A percentile compares a stretch with the other conserved stretches of the same genome.
Evolutionary conservation across 495 filamentous ascomycete species (phyloP).

Genomic region (Hyphodiscus hymeniophilus): DNA sequence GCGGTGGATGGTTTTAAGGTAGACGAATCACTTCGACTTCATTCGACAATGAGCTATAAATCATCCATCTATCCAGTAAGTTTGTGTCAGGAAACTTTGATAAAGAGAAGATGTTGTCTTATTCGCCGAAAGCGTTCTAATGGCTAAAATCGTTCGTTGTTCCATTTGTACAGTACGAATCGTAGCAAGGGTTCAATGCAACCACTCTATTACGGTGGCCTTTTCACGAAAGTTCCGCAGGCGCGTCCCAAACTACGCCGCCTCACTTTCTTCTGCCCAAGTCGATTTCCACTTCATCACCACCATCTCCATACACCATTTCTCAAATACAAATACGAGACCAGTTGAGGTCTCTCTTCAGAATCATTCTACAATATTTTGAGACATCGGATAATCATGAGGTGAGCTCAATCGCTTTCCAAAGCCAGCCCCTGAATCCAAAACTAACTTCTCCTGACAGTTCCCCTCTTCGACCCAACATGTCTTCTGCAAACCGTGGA

Average conservation of each 20-base stretch:
- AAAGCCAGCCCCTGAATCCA: constrained; percentile 7
- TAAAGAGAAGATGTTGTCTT: no score
- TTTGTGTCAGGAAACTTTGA: no score
- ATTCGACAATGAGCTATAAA: no score
- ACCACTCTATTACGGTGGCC: not conserved
- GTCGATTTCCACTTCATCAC: not conserved
- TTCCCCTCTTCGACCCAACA: constrained; percentile 76
- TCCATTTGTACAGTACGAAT: no score
- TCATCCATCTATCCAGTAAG: no score
- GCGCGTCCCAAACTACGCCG: no score
- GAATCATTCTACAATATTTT: not conserved
- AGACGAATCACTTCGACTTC: no score
- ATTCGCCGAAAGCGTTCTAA: no score
- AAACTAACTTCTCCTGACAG: constrained; percentile 26
- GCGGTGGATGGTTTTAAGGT: no score
- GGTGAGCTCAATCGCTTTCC: constrained; percentile 7
- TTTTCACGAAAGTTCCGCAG: no score
- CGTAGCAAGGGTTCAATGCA: not conserved
- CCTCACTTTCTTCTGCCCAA: not conserved
- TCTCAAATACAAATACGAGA: not conserved
- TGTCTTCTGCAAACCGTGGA: constrained; percentile 82
- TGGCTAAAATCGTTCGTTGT: no score
- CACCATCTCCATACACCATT: not conserved
- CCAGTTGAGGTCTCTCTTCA: no score
- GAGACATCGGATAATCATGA: constrained; percentile 11